These are phyloP conservation scores for Stagonosporopsis tanaceti DNA, from an alignment of 2,329 filamentous ascomycete genomes.

Conservation along the genomic window DNA sequence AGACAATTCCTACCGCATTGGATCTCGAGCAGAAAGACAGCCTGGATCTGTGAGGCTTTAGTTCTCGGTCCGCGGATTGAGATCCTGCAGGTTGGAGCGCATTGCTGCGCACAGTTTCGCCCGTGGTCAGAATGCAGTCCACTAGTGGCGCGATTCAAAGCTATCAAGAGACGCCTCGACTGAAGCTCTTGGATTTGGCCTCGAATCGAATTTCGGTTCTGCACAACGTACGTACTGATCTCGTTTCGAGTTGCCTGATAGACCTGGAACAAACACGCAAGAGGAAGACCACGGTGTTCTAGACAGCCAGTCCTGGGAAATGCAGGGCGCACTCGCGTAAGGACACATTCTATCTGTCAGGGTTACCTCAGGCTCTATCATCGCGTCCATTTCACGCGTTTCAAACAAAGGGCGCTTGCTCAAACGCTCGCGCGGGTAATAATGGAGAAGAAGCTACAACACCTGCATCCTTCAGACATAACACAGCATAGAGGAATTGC, in stretches of 20 bases:
- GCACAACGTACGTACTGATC: background rate
- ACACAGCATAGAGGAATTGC: conserved; percentile 6
- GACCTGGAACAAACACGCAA: background rate
- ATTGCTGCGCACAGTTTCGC: conserved; percentile 34
- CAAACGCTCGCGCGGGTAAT: conserved; percentile 13
- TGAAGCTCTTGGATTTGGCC: background rate
- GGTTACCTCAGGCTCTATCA: background rate
- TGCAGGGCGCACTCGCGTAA: conserved; percentile 5
- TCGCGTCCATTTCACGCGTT: conserved; percentile 11
- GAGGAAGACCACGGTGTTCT: background rate
- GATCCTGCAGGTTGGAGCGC: conserved; percentile 35
- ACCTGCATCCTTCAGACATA: background rate
- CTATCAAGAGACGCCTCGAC: background rate
- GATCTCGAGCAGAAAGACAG: conserved; percentile 20
- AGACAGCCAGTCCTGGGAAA: background rate
- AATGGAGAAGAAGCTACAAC: background rate
- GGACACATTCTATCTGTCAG: conserved; percentile 1
- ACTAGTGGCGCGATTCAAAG: conserved; percentile 3
- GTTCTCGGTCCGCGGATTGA: conserved; percentile 32
- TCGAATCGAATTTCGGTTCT: background rate
- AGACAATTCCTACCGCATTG: conserved; percentile 31
- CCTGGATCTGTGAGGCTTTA: conserved; percentile 28
- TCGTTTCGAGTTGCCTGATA: background rate
- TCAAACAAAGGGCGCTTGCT: conserved; percentile 7
- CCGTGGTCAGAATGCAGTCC: conserved; percentile 19